Percentiles rank a stretch among this genome's conserved stretches.
Evolutionary conservation across 805 yeast genomes (phyloP).

Genomic region (Yamadazyma nakazawae): DNA sequence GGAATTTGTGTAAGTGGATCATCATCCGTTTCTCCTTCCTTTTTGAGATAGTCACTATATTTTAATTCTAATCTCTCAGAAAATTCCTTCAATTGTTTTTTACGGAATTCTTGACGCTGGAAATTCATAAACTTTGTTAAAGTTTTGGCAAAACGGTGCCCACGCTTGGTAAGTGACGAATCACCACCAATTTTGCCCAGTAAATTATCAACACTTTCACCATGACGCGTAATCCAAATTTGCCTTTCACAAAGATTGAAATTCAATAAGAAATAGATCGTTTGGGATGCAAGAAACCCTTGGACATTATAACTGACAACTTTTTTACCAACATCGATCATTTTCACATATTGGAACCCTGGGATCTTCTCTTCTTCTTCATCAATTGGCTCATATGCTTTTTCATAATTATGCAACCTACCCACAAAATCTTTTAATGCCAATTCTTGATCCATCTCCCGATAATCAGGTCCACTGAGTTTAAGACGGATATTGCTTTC

Average conservation of each 20-base stretch:
- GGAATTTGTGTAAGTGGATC: constrained; percentile 25
- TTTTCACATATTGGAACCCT: constrained; percentile 81
- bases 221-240: constrained; percentile 94
- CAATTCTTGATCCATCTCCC: constrained; percentile 72
- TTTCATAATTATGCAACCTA: constrained; percentile 77
- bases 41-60: constrained; percentile 19
- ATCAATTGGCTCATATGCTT: constrained; percentile 87
- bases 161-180: constrained; percentile 75
- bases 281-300: constrained; percentile 85
- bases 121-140: constrained; percentile 68
- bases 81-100: constrained; percentile 54
- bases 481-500: constrained; percentile 83
- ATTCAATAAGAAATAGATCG: constrained; percentile 82
- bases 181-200: constrained; percentile 91
- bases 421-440: constrained; percentile 82
- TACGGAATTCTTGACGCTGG: constrained; percentile 68
- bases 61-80: constrained; percentile 44
- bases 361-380: constrained; percentile 69
- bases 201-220: constrained; percentile 85
- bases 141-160: constrained; percentile 68
- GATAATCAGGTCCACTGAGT: constrained; percentile 90
- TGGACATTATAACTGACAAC: constrained; percentile 89
- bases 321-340: constrained; percentile 94
- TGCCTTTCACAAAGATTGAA: constrained; percentile 87
- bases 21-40: constrained; percentile 16